These are phyloP conservation scores for Erodium maritimum DNA, from an alignment of 345 rosid species.

Conservation along the genomic window DNA sequence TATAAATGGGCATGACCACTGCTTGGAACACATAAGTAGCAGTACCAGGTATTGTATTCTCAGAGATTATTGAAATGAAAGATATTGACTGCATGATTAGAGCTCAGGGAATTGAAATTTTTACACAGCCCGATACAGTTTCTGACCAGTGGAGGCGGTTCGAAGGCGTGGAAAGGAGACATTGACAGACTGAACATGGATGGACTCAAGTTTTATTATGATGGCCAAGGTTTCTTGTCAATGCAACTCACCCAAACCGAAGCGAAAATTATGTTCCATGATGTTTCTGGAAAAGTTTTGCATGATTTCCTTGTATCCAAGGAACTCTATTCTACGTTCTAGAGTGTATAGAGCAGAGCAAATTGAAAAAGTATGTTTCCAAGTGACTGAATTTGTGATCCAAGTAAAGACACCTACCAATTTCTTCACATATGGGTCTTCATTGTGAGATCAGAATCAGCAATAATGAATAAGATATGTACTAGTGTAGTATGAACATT, in stretches of 20 bases:
- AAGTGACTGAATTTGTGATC: no score
- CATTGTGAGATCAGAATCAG: background rate
- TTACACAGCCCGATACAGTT: slow-evolving; percentile 37
- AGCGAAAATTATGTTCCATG: slow-evolving; percentile 31
- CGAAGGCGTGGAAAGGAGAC: slow-evolving; percentile 79
- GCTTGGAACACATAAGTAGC: background rate
- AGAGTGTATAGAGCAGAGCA: no score
- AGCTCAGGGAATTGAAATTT: background rate
- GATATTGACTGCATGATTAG: no score
- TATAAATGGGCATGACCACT: background rate
- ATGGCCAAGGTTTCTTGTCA: slow-evolving; percentile 80
- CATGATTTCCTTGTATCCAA: slow-evolving; percentile 17
- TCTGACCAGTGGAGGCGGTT: slow-evolving; percentile 76
- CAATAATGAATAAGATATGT: background rate
- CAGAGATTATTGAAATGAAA: no score
- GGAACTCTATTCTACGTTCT: background rate
- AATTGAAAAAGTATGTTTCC: no score
- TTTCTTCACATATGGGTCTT: background rate
- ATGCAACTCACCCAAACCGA: slow-evolving; percentile 21
- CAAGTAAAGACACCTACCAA: background rate
- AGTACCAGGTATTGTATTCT: background rate
- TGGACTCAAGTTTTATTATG: slow-evolving; percentile 48
- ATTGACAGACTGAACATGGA: slow-evolving; percentile 11
- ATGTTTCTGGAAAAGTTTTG: slow-evolving; percentile 34
- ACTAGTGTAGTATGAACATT: no score